phyloP scores from a whole-genome alignment of 2,329 filamentous ascomycete genomes.

The Colletotrichum graminicola region DNA sequence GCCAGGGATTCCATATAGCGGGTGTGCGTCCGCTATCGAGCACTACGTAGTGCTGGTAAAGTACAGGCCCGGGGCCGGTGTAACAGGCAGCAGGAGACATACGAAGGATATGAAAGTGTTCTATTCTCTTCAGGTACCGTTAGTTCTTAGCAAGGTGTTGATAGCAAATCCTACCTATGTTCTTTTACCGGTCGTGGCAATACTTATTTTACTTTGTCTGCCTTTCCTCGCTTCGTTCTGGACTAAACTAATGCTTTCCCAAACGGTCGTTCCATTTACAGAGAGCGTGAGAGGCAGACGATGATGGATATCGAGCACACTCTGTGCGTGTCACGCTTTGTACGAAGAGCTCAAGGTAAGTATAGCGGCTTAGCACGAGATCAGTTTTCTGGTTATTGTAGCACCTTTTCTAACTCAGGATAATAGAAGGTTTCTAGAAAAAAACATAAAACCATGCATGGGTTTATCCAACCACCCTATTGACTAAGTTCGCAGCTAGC shows the following conservation, averaged over 20 bases:
- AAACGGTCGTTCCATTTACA: not conserved
- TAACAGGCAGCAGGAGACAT: not conserved
- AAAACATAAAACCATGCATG: too few relatives aligned
- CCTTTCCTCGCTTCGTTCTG: too few relatives aligned
- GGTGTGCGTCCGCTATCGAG: not conserved
- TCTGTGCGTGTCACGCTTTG: not conserved
- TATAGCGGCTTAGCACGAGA: not conserved
- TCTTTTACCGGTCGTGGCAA: not conserved
- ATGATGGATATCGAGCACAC: not conserved
- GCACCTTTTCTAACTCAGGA: rapidly evolving
- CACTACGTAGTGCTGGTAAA: not conserved
- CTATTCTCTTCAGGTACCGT: not conserved
- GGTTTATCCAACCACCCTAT: too few relatives aligned
- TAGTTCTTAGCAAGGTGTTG: not conserved
- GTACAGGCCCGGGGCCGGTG: not conserved
- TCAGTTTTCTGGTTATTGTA: too few relatives aligned
- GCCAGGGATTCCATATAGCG: not conserved
- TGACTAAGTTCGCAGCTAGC: too few relatives aligned
- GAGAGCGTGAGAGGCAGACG: not conserved
- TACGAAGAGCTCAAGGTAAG: not conserved
- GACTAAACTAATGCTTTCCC: not conserved
- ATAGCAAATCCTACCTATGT: not conserved
- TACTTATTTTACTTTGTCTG: not conserved
- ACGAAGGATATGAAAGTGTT: not conserved
- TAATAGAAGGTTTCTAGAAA: too few relatives aligned